Base-by-base conservation (phyloP, 352 stramenopile species). In the Pythium phragmitis region DNA sequence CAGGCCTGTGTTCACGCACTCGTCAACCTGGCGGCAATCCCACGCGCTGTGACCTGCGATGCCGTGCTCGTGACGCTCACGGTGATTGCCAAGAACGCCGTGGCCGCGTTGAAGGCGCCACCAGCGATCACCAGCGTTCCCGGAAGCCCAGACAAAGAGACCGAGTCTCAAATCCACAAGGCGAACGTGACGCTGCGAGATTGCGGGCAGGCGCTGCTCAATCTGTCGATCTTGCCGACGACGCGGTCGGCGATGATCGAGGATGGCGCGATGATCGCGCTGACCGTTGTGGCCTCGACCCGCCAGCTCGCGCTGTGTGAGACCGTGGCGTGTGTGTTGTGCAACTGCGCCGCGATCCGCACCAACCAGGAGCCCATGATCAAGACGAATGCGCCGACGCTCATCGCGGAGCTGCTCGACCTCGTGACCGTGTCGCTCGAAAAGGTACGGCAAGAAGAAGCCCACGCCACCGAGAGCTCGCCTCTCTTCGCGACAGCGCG, bases 161-260 rank as follows among this genome's bases (percentile, higher is more conserved):
- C 23, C 11, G 36, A 47, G 34, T n/a, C 33, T 7, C 54, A 54
- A 26, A 12, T 42, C 2, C 37, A 42, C 37, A 58, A 58, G 3
- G 56, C 46, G 0, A 34, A 17, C 2, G 50, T 36, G 3, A 46
- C 56, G 19, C 26, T 69, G 26, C 60, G 65, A 30, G 56, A 60
- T 17, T 89, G 79, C 60, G 79, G 78, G 37, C 80, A 85, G 49
- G 83, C 79, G 33, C 56, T 94, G 16, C 60, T 94, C 2, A 94
- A 93, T 46, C 69, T 94, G 23, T 94, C 86, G 16, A 89, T 94
- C 37, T 53, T 92, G 17, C 82, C 82, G 4, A 91, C 84, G 21
- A 93, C 86, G 9, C 83, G 86, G 21, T 73, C 77, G 2, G 73
- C 76, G 19, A 76, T 93, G 63, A 75, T 94, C 26, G 85, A 94